phyloP scores from a whole-genome alignment of 129 eudicot species.

The Flaveria bidentis region DNA sequence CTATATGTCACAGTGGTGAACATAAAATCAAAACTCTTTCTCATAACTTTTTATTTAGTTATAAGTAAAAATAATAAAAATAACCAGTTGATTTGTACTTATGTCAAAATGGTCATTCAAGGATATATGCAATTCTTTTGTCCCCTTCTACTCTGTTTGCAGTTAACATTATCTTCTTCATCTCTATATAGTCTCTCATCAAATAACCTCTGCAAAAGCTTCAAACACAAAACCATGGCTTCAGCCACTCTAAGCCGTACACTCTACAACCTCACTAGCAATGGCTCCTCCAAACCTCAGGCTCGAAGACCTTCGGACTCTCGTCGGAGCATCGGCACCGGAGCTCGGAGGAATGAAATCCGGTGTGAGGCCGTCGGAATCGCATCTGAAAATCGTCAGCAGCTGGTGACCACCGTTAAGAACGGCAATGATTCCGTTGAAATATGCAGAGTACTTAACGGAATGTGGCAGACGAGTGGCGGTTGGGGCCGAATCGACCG shows the following conservation, averaged over 20 bases:
- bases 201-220: background rate
- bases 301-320: slow-evolving; percentile 8
- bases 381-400: slow-evolving; percentile 46
- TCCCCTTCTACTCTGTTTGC: no score
- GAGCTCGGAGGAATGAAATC: slow-evolving; percentile 27
- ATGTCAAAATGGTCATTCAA: no score
- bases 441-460: slow-evolving; percentile 88
- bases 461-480: slow-evolving; percentile 99
- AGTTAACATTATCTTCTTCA: slow-evolving; percentile 32
- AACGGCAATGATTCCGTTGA: slow-evolving; percentile 84
- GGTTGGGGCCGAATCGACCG: slow-evolving; percentile 98
- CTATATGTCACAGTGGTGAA: no score
- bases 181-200: slow-evolving; percentile 8
- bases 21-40: no score
- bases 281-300: slow-evolving; percentile 24
- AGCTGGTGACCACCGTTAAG: slow-evolving; percentile 46
- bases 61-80: no score
- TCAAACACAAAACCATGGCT: slow-evolving; percentile 26
- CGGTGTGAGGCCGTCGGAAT: slow-evolving; percentile 48
- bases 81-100: no score
- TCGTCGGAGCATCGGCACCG: slow-evolving; percentile 16
- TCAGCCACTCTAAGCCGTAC: slow-evolving; percentile 29
- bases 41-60: no score
- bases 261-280: slow-evolving; percentile 28
- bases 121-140: no score